Base-by-base conservation (phyloP, 495 filamentous ascomycete genomes). In the Penicillium paradoxum region DNA sequence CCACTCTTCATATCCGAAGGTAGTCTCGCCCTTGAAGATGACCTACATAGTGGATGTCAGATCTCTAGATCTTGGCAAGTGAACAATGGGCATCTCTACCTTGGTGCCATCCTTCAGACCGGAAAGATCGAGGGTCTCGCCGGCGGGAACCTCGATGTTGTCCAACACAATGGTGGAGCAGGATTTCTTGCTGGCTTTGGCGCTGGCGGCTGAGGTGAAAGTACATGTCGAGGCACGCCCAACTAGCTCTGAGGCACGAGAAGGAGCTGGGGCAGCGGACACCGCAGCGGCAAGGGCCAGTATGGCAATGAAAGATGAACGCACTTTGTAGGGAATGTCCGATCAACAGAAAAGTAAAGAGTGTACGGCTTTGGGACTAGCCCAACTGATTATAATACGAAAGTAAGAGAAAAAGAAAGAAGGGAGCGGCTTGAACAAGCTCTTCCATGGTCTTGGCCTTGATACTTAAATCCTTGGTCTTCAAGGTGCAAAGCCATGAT, bases 1-100 rank as follows among this genome's bases (percentile, higher is more conserved):
- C 78, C 78, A 81, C 58, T 79, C 76, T 42, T 76, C 60, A 59
- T 82, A 80, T 40, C 73, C 77, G 49, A 77, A 81, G 30, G 72
- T 77, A 4, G 77, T 80, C 37, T 66, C 73, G 17, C 78, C 77
- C 44, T 73, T 60, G 60, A 81, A 80, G 57, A 71, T 75, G 47
- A 79, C 75, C 72, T 74, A 29, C 18, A 39, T 18, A 49, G n/a
- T 4, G 6, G 4, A 5, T 27, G 22, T 49, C 18, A 39, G 24
- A 17, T 18, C 1, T 10, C 34, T n/a, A n/a, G n/a, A n/a, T 36
- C n/a, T 37, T 7, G 2, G n/a, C 0, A 13, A 14, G 11, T 6
- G n/a, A 6, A 18, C 10, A 18, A 0, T 17, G 32, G 7, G 21
- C 33, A 51, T 17, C 21, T 37, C 6, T 63, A 76, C 73, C 48